A percentile compares a stretch with the other conserved stretches of the same genome.
phyloP scores from a whole-genome alignment of 163 green algal genomes.

The Coccomyxa subellipsoidea region DNA sequence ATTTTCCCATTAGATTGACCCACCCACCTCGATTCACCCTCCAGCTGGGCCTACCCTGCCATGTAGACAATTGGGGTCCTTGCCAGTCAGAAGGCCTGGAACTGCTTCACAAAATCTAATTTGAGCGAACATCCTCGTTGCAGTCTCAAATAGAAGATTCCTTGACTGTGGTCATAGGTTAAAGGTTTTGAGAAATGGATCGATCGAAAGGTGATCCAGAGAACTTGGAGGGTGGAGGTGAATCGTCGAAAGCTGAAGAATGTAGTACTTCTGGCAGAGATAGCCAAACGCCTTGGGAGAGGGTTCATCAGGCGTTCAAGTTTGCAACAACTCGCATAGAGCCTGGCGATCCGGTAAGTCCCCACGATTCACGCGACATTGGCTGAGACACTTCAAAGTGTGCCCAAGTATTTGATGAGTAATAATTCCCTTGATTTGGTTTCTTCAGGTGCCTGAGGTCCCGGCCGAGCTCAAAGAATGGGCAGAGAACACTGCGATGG shows the following conservation, averaged over 20 bases:
- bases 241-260: background rate
- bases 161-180: too few relatives aligned
- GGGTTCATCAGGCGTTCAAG: background rate
- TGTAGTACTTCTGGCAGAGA: background rate
- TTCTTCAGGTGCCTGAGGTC: conserved; percentile 20
- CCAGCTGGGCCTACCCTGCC: background rate
- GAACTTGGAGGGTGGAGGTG: too few relatives aligned
- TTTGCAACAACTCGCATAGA: background rate
- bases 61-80: background rate
- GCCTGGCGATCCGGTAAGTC: background rate
- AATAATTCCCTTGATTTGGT: too few relatives aligned
- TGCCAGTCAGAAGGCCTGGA: too few relatives aligned
- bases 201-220: too few relatives aligned
- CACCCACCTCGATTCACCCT: too few relatives aligned
- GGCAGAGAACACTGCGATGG: conserved; percentile 24
- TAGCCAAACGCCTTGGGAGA: background rate
- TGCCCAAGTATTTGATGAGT: background rate
- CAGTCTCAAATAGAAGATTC: background rate
- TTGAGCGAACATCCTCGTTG: too few relatives aligned
- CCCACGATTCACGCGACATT: too few relatives aligned
- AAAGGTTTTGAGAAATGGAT: too few relatives aligned
- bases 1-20: too few relatives aligned
- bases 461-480: conserved; percentile 31
- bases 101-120: too few relatives aligned
- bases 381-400: too few relatives aligned